Base-by-base conservation (phyloP, 257 asterid genomes). In the Dorcoceras hygrometricum region DNA sequence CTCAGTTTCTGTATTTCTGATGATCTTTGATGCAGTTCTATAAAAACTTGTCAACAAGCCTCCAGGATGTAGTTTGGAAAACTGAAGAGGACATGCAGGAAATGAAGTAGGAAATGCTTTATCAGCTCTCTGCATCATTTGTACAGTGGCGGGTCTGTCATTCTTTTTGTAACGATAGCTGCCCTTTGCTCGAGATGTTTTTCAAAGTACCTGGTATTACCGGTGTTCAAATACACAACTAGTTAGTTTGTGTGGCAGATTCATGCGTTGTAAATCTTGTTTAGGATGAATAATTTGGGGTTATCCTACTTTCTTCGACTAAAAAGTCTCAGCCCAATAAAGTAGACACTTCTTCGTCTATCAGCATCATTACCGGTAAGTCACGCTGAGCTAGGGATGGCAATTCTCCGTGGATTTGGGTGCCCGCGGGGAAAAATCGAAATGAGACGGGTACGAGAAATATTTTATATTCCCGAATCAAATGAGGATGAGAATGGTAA, bases 61-160 rank as follows among this genome's bases (percentile, higher is more conserved):
- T 90, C 26, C 86, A 88, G 74, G 97, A 90, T 50, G 95, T 90
- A 14, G 95, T 90, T 69, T 90, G 97, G 97, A 90, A 84, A 80
- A 86, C 96, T 0, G 97, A 87, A 74, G 97, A 90, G 66, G 96
- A 90, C 29, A 90, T 84, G 96, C 95, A 86, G 73, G 69, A 73
- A 53, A 73, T 73, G 54, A 83, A 81, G 84, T 79, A 84, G 78
- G 77, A 77, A 67, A 28, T 6, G 23, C 22, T 57, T 46, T 20
- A 29, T 48, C 34, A 62, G 71, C 57, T 18, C 22, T 57, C 48
- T 55, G 69, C 59, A 19, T 32, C 66, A 32, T 24, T 4, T 61
- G 32, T 69, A 39, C 43, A 54, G 54, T 64, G 53, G 56, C 64
- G 27, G 43, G 73, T 24, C 43, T 51, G 19, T 36, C 70, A 73